Conservation (phyloP, 805 yeast species). For the Candida railenensis region DNA sequence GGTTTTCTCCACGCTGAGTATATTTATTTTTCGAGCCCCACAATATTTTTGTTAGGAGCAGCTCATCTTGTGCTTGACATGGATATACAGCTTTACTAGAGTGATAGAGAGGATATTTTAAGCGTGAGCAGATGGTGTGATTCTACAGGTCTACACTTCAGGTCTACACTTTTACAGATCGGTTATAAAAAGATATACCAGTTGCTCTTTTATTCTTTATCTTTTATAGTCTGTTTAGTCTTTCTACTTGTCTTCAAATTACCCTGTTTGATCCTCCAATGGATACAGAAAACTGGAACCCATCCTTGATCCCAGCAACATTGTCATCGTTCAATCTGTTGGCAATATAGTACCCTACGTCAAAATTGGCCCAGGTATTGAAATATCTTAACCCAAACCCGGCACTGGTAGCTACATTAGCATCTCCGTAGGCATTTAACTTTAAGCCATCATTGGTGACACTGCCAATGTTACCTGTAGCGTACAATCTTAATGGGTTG, state of each 20-base stretch:
- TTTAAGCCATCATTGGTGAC: conserved; percentile 50
- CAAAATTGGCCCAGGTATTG: conserved; percentile 40
- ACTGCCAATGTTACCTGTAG: conserved; percentile 64
- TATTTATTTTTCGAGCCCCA: too few relatives aligned
- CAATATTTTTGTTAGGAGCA: too few relatives aligned
- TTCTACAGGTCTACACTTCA: too few relatives aligned
- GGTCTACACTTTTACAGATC: too few relatives aligned
- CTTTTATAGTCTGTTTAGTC: neutral
- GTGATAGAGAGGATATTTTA: too few relatives aligned
- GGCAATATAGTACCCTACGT: conserved; percentile 38
- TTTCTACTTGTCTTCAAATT: neutral
- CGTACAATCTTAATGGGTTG: conserved; percentile 50
- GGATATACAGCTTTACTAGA: too few relatives aligned
- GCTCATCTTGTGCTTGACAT: too few relatives aligned
- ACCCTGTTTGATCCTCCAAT: conserved; percentile 35
- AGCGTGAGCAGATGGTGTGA: too few relatives aligned
- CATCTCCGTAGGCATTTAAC: conserved; percentile 29
- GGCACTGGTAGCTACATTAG: conserved; percentile 21
- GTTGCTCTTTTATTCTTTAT: too few relatives aligned
- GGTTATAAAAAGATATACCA: too few relatives aligned
- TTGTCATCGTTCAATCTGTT: conserved; percentile 15
- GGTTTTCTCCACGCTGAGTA: too few relatives aligned
- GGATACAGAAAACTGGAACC: conserved; percentile 37
- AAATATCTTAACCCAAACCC: conserved; percentile 40
- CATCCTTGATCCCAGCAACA: conserved; percentile 32